Evolutionary conservation across 2,329 filamentous ascomycete genomes (phyloP).

Genomic region (Fusarium nodosum): DNA sequence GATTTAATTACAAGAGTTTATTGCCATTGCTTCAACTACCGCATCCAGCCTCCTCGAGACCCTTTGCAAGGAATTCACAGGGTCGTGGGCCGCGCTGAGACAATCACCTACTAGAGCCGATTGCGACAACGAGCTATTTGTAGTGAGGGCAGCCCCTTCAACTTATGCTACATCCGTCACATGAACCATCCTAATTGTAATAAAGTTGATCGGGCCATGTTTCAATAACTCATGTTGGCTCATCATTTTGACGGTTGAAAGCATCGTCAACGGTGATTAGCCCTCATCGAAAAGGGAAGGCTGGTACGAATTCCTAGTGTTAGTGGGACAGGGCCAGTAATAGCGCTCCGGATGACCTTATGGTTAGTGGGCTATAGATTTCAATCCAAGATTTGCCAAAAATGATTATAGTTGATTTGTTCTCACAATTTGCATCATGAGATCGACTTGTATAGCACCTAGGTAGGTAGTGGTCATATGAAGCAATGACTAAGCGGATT

Average conservation of each 20-base stretch:
- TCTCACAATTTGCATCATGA: background rate
- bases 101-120: slow-evolving; percentile 26
- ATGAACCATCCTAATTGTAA: slow-evolving; percentile 4
- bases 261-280: slow-evolving; percentile 17
- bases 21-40: slow-evolving; percentile 16
- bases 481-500: slow-evolving; percentile 37
- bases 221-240: slow-evolving; percentile 25
- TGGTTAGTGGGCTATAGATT: background rate
- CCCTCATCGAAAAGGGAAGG: slow-evolving; percentile 24
- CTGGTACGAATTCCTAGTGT: slow-evolving; percentile 4
- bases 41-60: slow-evolving; percentile 30
- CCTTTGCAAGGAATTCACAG: slow-evolving; percentile 28
- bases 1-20: slow-evolving; percentile 7
- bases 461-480: background rate
- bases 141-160: slow-evolving; percentile 37
- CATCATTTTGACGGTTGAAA: slow-evolving; percentile 16
- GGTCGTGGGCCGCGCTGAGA: slow-evolving; percentile 39
- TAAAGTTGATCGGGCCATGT: slow-evolving; percentile 8
- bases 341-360: slow-evolving; percentile 1
- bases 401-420: slow-evolving; percentile 6
- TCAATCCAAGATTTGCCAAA: background rate
- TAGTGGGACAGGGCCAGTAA: slow-evolving; percentile 39
- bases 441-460: slow-evolving; percentile 26
- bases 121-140: slow-evolving; percentile 30
- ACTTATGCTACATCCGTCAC: slow-evolving; percentile 36